Evolutionary conservation across 2,329 filamentous ascomycete species (phyloP).

Genomic region (Lachnellula subtilissima): DNA sequence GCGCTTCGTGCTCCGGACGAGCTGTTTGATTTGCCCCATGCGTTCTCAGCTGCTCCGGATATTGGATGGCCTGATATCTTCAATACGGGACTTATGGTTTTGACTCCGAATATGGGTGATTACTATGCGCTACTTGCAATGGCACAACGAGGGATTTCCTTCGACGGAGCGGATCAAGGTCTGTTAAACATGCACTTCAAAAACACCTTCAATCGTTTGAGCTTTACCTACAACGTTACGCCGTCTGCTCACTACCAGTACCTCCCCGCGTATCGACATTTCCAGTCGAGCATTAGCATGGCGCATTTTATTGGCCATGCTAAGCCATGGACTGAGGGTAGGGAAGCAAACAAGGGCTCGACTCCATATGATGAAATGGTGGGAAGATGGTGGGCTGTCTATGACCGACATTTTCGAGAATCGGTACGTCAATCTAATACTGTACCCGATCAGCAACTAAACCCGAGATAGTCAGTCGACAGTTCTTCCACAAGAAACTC

Average conservation of each 20-base stretch:
- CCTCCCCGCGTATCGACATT: conserved; percentile 88
- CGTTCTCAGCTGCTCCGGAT: conserved; percentile 75
- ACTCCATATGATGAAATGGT: conserved; percentile 78
- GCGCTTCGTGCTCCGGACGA: conserved; percentile 87
- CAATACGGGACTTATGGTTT: conserved; percentile 95
- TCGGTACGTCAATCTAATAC: conserved; percentile 36
- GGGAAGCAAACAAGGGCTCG: conserved; percentile 47
- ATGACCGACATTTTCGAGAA: conserved; percentile 75
- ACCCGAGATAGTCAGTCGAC: conserved; percentile 20
- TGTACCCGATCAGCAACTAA: conserved; percentile 9
- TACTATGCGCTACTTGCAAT: conserved; percentile 81
- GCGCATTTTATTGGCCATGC: conserved; percentile 90
- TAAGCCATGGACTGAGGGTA: conserved; percentile 79
- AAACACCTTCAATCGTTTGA: conserved; percentile 76
- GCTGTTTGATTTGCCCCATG: conserved; percentile 64
- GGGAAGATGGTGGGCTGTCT: conserved; percentile 89
- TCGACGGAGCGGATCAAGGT: conserved; percentile 95
- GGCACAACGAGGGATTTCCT: conserved; percentile 82
- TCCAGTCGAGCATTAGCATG: conserved; percentile 81
- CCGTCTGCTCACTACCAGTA: conserved; percentile 97
- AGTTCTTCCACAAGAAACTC: conserved; percentile 16
- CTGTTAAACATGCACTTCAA: conserved; percentile 92
- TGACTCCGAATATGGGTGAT: conserved; percentile 80
- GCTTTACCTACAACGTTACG: conserved; percentile 96
- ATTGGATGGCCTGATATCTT: conserved; percentile 98